phyloP scores from a whole-genome alignment of 75 land plant species.

The Cunninghamia lanceolata region DNA sequence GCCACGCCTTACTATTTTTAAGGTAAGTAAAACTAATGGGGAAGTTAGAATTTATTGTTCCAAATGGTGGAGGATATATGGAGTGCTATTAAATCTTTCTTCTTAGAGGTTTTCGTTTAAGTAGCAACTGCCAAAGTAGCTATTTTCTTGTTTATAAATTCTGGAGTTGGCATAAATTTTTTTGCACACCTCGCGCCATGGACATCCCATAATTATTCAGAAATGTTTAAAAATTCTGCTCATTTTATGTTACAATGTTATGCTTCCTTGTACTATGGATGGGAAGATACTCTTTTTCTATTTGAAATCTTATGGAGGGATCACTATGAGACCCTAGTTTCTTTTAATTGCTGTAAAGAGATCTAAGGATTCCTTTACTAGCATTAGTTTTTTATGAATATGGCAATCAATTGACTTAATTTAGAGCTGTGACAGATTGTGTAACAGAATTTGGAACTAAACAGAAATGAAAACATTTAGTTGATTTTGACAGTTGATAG shows the following conservation, averaged over 20 bases:
- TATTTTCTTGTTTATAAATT: background rate
- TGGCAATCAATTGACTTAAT: no score
- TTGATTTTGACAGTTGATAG: no score
- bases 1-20: background rate
- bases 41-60: background rate
- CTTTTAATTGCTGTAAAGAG: background rate
- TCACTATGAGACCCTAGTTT: background rate
- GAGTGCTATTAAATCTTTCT: background rate
- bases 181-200: background rate
- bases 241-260: background rate
- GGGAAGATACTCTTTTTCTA: background rate
- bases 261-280: background rate
- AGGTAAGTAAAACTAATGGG: no score
- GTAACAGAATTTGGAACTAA: no score
- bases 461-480: no score
- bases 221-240: background rate
- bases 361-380: no score
- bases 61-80: background rate
- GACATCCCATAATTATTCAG: background rate
- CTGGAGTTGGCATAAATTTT: background rate
- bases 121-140: background rate
- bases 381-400: no score
- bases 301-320: background rate
- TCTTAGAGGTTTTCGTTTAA: background rate
- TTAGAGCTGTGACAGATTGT: no score